Evolutionary conservation across 2,329 filamentous ascomycete genomes (phyloP).

Genomic region (Diaporthe humulicola): DNA sequence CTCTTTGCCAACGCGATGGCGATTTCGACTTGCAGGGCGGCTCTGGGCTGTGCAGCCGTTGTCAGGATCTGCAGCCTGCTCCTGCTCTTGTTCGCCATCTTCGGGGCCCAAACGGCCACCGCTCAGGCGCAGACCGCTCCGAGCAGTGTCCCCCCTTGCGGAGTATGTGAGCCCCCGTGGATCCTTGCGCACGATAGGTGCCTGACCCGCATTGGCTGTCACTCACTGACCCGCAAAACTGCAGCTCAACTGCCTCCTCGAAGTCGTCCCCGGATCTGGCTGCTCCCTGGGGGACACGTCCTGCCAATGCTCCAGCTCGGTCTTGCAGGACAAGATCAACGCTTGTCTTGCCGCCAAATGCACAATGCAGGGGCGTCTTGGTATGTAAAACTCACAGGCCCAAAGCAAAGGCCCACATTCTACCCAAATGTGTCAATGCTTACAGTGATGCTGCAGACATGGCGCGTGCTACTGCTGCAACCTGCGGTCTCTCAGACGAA

Average conservation of each 20-base stretch:
- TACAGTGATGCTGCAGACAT: slow-evolving; percentile 4
- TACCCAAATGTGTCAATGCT: neutral
- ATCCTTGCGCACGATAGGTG: neutral
- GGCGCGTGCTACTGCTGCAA: slow-evolving; percentile 18
- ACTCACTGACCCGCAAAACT: slow-evolving; percentile 4
- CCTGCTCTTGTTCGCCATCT: slow-evolving; percentile 21
- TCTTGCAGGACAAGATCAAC: slow-evolving; percentile 14
- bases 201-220: neutral
- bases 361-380: slow-evolving; percentile 35
- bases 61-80: slow-evolving; percentile 15
- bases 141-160: slow-evolving; percentile 26
- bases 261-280: slow-evolving; percentile 22
- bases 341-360: slow-evolving; percentile 36
- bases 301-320: slow-evolving; percentile 33
- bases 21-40: neutral
- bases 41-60: neutral
- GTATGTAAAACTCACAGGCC: slow-evolving; percentile 2
- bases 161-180: slow-evolving; percentile 25
- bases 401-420: neutral
- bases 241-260: slow-evolving; percentile 35
- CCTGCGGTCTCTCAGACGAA: slow-evolving; percentile 27
- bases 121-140: slow-evolving; percentile 29
- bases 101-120: slow-evolving; percentile 5
- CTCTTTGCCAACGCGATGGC: slow-evolving; percentile 4
- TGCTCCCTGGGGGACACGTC: slow-evolving; percentile 10